Evolutionary conservation across 805 yeast genomes (phyloP).

Genomic region (Starmerella apis): DNA sequence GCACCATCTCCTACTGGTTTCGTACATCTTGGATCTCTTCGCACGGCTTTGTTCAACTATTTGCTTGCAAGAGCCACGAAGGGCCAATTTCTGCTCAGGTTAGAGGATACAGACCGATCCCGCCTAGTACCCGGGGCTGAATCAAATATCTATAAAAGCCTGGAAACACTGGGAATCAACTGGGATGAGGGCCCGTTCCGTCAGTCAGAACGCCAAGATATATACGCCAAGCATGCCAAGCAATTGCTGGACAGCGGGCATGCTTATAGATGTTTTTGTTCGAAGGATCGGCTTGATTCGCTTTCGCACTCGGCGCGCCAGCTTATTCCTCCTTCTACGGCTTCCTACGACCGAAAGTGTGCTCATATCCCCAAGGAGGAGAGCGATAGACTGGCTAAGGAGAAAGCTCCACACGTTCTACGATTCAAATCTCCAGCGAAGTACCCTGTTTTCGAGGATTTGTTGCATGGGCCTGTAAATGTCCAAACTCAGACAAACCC

Average conservation of each 20-base stretch:
- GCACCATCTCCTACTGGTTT: slow-evolving; percentile 98
- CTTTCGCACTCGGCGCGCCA: slow-evolving; percentile 63
- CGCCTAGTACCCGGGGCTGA: slow-evolving; percentile 77
- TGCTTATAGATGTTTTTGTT: slow-evolving; percentile 82
- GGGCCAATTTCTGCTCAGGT: slow-evolving; percentile 69
- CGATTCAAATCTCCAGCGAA: slow-evolving; percentile 65
- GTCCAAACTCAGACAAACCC: slow-evolving; percentile 70
- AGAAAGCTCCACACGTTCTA: slow-evolving; percentile 40
- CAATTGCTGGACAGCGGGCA: slow-evolving; percentile 48
- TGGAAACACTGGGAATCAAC: slow-evolving; percentile 63
- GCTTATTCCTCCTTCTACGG: slow-evolving; percentile 80
- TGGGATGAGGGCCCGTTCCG: slow-evolving; percentile 78
- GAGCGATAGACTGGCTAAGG: slow-evolving; percentile 32
- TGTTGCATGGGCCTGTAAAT: slow-evolving; percentile 66
- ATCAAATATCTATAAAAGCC: slow-evolving; percentile 58
- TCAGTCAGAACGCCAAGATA: slow-evolving; percentile 66
- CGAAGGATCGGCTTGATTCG: slow-evolving; percentile 60
- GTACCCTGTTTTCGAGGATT: slow-evolving; percentile 60
- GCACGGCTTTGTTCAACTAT: slow-evolving; percentile 89
- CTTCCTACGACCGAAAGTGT: slow-evolving; percentile 83
- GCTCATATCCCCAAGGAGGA: slow-evolving; percentile 37
- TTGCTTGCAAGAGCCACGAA: slow-evolving; percentile 66
- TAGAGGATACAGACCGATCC: slow-evolving; percentile 88
- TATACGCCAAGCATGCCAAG: slow-evolving; percentile 54
- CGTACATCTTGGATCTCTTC: slow-evolving; percentile 81